Conservation (phyloP, 164 flowering plant genomes). For the Piper betle region DNA sequence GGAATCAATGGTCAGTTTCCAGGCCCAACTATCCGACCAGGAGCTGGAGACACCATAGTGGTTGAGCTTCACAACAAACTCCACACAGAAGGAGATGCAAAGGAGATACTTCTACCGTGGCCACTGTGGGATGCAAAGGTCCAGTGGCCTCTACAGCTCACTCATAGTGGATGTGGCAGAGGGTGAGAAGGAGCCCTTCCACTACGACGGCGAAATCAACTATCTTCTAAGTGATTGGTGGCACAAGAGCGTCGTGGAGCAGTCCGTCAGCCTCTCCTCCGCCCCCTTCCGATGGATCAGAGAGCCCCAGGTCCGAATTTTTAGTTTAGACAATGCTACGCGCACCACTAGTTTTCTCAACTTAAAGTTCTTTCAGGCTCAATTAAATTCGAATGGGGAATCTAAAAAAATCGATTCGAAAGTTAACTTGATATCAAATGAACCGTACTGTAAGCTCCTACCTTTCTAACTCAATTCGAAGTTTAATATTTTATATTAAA, state of each 20-base stretch:
- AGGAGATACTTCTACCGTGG: constrained; percentile 93
- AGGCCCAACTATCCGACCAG: constrained; percentile 74
- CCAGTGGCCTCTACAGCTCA: constrained; percentile 80
- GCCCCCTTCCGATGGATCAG: constrained; percentile 72
- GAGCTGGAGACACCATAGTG: constrained; percentile 59
- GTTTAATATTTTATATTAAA: too few relatives aligned
- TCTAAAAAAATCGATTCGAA: too few relatives aligned
- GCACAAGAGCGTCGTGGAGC: constrained; percentile 41
- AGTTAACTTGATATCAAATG: too few relatives aligned
- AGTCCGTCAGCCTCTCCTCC: constrained; percentile 55
- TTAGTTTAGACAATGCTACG: too few relatives aligned
- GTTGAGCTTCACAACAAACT: constrained; percentile 67
- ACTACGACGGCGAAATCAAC: constrained; percentile 61
- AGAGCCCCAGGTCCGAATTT: constrained; percentile 93
- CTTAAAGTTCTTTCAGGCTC: too few relatives aligned
- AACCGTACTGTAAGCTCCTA: too few relatives aligned
- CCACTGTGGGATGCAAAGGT: constrained; percentile 88
- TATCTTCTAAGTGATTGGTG: constrained; percentile 82
- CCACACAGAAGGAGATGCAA: constrained; percentile 68
- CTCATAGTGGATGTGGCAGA: constrained; percentile 60
- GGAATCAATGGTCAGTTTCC: constrained; percentile 85
- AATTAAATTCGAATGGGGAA: too few relatives aligned
- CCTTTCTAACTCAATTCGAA: too few relatives aligned
- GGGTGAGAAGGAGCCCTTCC: constrained; percentile 61
- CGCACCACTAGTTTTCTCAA: too few relatives aligned